A percentile compares a stretch with the other conserved stretches of the same genome.
Evolutionary conservation across 75 land plant species (phyloP).

Genomic region (Adiantum capillusveneris): DNA sequence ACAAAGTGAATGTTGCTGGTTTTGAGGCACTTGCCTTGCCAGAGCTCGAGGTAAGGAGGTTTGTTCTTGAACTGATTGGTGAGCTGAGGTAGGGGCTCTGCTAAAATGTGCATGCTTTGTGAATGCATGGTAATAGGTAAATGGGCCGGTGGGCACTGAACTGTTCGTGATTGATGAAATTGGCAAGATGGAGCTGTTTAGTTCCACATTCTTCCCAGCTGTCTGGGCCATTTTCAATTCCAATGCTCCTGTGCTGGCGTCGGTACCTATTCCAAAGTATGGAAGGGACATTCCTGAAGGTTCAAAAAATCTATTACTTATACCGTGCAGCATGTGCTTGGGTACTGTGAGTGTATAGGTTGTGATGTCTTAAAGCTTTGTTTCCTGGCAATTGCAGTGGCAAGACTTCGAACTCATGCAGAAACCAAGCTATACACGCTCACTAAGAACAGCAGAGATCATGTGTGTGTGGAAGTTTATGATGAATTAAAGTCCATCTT

Average conservation of each 20-base stretch:
- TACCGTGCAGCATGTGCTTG: not conserved
- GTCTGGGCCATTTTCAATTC: constrained; percentile 53
- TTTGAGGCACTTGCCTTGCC: constrained; percentile 79
- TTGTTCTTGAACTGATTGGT: no score
- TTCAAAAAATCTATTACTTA: constrained; percentile 5
- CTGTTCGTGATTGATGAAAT: constrained; percentile 81
- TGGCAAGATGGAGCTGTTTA: constrained; percentile 85
- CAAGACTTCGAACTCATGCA: constrained; percentile 52
- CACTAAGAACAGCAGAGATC: constrained; percentile 43
- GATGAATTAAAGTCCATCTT: constrained; percentile 8
- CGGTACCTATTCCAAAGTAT: constrained; percentile 55
- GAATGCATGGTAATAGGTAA: no score
- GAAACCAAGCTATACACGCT: constrained; percentile 51
- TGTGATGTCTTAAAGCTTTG: not conserved
- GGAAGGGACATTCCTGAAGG: constrained; percentile 73
- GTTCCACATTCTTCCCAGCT: constrained; percentile 69
- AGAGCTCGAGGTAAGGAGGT: constrained; percentile 56
- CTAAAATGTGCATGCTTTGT: no score
- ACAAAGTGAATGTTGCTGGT: constrained; percentile 65
- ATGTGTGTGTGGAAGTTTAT: constrained; percentile 28
- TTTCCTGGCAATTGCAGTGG: constrained; percentile 39
- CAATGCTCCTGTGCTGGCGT: constrained; percentile 56
- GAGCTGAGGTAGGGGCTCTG: no score
- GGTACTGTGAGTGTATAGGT: not conserved
- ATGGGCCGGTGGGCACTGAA: constrained; percentile 14